These are phyloP conservation scores for Lagenidium giganteum DNA, from an alignment of 352 stramenopile species.

Conservation along the genomic window DNA sequence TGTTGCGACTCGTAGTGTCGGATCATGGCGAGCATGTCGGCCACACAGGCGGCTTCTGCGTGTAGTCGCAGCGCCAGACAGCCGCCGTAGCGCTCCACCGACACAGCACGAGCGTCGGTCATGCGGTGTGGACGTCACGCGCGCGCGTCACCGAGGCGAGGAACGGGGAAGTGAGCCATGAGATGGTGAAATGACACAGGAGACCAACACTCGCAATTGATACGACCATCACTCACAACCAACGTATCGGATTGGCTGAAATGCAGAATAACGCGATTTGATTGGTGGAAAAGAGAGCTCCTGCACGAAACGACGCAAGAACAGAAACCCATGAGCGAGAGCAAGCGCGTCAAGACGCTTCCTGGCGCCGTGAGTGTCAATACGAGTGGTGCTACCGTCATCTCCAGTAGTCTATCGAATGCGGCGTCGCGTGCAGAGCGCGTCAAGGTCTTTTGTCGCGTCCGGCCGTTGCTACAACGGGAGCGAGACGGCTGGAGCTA, in stretches of 20 bases:
- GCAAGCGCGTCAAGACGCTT: not conserved
- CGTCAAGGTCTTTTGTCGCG: slow-evolving; percentile 66
- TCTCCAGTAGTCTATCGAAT: no score
- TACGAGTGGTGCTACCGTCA: no score
- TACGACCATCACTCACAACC: no score
- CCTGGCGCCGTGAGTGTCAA: not conserved
- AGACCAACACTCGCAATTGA: no score
- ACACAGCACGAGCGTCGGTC: not conserved
- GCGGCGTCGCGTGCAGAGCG: slow-evolving; percentile 26
- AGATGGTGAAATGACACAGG: no score
- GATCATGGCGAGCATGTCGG: slow-evolving; percentile 7
- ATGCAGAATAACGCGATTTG: no score
- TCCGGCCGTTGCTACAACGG: slow-evolving; percentile 50
- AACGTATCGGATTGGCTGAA: no score
- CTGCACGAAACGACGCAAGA: not conserved
- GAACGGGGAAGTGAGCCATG: not conserved
- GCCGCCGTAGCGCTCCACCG: slow-evolving; percentile 17
- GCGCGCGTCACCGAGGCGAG: not conserved
- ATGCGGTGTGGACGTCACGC: not conserved
- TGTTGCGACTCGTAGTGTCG: not conserved
- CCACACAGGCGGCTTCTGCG: not conserved
- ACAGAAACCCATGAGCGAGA: not conserved
- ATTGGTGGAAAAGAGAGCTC: not conserved
- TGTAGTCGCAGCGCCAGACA: slow-evolving; percentile 12
- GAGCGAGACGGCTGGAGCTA: slow-evolving; percentile 61